These are phyloP conservation scores for Calophaca sinica DNA, from an alignment of 306 rosid species.

Conservation along the genomic window DNA sequence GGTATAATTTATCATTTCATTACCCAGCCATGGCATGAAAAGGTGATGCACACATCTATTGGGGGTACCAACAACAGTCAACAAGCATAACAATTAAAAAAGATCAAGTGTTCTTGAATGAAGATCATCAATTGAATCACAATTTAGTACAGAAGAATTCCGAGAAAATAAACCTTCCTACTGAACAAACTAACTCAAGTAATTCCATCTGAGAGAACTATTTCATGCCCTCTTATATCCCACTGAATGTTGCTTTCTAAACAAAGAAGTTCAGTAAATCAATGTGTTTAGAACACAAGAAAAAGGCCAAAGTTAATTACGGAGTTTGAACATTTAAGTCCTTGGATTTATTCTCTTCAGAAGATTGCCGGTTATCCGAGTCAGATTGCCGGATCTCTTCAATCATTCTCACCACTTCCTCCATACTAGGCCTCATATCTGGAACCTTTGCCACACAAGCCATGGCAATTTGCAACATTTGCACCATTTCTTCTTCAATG, in stretches of 20 bases:
- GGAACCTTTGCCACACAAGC: conserved; percentile 90
- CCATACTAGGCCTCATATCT: conserved; percentile 89
- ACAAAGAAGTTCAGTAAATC: conserved; percentile 47
- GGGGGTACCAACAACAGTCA: conserved; percentile 8
- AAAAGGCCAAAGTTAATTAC: conserved; percentile 45
- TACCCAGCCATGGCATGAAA: too few species aligned
- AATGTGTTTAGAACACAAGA: conserved; percentile 37
- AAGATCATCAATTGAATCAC: conserved; percentile 63
- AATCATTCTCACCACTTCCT: conserved; percentile 88
- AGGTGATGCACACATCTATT: not conserved
- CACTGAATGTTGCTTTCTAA: conserved; percentile 51
- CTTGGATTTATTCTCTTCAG: conserved; percentile 90
- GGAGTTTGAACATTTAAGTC: conserved; percentile 84
- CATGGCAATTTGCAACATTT: conserved; percentile 97
- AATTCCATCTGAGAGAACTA: conserved; percentile 42
- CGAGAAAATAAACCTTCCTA: conserved; percentile 45
- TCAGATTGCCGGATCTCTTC: conserved; percentile 95
- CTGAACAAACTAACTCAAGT: conserved; percentile 40
- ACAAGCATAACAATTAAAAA: conserved; percentile 5
- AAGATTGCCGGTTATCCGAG: conserved; percentile 96
- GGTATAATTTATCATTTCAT: too few species aligned
- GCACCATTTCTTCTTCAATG: conserved; percentile 97
- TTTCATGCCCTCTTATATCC: conserved; percentile 50
- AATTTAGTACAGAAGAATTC: conserved; percentile 59
- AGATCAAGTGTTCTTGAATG: conserved; percentile 44